Evolutionary conservation across 106 monocot genomes (phyloP).

Genomic region (Alisma plantagoaquatica): DNA sequence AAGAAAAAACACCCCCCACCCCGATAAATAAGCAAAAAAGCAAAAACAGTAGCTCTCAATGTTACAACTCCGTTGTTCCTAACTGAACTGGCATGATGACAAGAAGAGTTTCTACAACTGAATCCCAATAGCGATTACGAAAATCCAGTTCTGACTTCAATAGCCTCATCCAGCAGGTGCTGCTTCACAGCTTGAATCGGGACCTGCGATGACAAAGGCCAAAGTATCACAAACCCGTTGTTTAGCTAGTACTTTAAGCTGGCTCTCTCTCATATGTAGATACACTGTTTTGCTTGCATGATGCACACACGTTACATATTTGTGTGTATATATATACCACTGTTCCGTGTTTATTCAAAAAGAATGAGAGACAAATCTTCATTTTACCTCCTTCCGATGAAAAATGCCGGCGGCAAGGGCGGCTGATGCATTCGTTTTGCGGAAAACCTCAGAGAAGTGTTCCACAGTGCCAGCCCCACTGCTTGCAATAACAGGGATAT

Average conservation of each 20-base stretch:
- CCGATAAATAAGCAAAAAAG: too few species aligned
- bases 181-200: slow-evolving; percentile 60
- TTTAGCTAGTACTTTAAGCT: neutral
- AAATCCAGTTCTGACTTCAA: slow-evolving; percentile 81
- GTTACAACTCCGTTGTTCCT: too few species aligned
- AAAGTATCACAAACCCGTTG: neutral
- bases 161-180: slow-evolving; percentile 45
- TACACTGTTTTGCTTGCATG: neutral
- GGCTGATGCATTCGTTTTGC: slow-evolving; percentile 78
- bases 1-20: too few species aligned
- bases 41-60: too few species aligned
- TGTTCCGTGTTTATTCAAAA: too few species aligned
- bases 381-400: slow-evolving; percentile 78
- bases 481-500: slow-evolving; percentile 86
- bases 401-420: slow-evolving; percentile 95
- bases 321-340: too few species aligned
- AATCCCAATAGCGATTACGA: too few species aligned
- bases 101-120: too few species aligned
- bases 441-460: slow-evolving; percentile 80
- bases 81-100: too few species aligned
- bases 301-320: too few species aligned
- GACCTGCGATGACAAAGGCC: slow-evolving; percentile 25
- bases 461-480: slow-evolving; percentile 73
- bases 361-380: neutral
- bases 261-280: neutral